A percentile compares a stretch with the other conserved stretches of the same genome.
Evolutionary conservation across 1,284 basidiomycete genomes (phyloP).

Genomic region (Gymnopus androsaceus): DNA sequence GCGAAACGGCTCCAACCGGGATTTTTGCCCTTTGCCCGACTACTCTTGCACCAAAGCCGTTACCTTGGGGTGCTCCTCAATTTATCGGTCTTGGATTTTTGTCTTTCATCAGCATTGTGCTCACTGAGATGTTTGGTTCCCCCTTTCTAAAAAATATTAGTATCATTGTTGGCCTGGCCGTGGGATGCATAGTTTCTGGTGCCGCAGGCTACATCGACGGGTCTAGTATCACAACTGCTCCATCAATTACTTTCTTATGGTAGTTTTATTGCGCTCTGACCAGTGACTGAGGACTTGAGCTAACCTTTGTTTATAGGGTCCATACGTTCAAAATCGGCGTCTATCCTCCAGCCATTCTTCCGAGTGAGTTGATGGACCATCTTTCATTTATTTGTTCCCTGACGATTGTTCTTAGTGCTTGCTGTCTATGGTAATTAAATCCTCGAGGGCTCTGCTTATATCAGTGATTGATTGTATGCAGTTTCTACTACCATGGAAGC

Average conservation of each 20-base stretch:
- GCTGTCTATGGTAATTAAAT: constrained; percentile 66
- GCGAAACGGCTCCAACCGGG: constrained; percentile 59
- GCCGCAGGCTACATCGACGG: constrained; percentile 74
- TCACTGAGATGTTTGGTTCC: constrained; percentile 78
- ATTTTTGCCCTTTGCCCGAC: constrained; percentile 73
- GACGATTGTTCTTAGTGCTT: constrained; percentile 43
- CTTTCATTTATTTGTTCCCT: not conserved
- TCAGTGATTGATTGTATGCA: constrained; percentile 23
- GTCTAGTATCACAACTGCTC: constrained; percentile 62
- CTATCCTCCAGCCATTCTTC: constrained; percentile 81
- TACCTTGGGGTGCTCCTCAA: constrained; percentile 76
- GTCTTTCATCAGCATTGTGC: constrained; percentile 74
- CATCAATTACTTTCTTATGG: constrained; percentile 82
- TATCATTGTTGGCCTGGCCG: constrained; percentile 71
- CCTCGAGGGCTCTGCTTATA: not conserved
- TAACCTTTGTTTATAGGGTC: constrained; percentile 54
- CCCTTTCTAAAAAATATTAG: constrained; percentile 82
- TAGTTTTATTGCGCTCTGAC: constrained; percentile 19
- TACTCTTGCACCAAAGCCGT: constrained; percentile 58
- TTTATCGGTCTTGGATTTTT: constrained; percentile 88
- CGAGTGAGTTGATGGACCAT: constrained; percentile 36
- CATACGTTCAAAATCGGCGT: constrained; percentile 70
- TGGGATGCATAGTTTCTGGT: constrained; percentile 80
- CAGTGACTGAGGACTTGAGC: not conserved
- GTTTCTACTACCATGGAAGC: constrained; percentile 81